Evolutionary conservation across 495 filamentous ascomycete species (phyloP), one percentile per base, ranked within the genome.

Genomic region (Aspergillus egyptiacus): DNA sequence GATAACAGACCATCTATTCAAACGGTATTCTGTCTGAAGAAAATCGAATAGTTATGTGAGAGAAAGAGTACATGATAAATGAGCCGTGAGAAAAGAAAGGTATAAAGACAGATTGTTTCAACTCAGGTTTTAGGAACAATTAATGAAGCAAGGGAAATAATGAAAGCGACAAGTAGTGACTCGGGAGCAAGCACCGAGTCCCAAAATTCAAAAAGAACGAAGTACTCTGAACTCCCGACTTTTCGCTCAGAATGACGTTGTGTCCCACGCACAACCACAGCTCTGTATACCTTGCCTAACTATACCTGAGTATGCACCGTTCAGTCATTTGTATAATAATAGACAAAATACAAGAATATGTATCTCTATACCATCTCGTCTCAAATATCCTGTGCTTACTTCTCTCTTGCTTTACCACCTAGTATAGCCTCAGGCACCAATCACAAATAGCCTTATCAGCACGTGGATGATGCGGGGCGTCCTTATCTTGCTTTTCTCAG

Each of bases 31-130:
- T 51, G 18, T 43, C 25, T 20, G 43, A 52, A 23, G 48, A 45
- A 19, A 51, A 44, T 48, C 51, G 31, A 39, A 32, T 56, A 19
- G 34, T 20, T 43, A 37, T 45, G 46, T 61, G 50, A 49, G 44
- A 53, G 53, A 61, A 54, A 45, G 62, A 60, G 50, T 31, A 60
- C 63, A 70, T 68, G 53, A 52, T 68, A 58, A 36, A 24, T 6
- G 33, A 9, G 19, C 19, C n/a, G 23, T 27, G 5, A 17, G 34
- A 46, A 40, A 25, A 48, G 36, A 10, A 37, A 28, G 17, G 23
- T 33, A 10, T 37, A 13, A 25, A 18, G 32, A 36, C n/a, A n/a
- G n/a, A n/a, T n/a, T n/a, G n/a, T n/a, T n/a, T n/a, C n/a, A n/a
- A n/a, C n/a, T n/a, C n/a, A n/a, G 53, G 46, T 40, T 46, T 15